Percentiles rank a stretch among this genome's conserved stretches.
Conservation (phyloP, 2,329 filamentous ascomycete genomes). For the Fusarium vanettenii region DNA sequence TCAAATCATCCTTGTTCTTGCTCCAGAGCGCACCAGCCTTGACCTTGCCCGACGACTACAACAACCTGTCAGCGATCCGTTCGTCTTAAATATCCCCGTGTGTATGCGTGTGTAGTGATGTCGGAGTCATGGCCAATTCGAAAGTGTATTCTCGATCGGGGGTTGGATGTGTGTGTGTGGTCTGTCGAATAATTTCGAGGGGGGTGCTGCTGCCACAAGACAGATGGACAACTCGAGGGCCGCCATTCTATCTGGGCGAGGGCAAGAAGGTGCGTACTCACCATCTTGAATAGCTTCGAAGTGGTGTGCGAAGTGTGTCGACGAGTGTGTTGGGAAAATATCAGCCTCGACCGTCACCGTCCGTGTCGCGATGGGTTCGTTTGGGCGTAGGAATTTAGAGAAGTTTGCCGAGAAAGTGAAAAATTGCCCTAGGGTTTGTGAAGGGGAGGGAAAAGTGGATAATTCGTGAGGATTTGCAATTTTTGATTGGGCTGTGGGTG, state of each 20-base stretch:
- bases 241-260: conserved; percentile 27
- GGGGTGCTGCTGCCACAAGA: conserved; percentile 20
- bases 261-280: conserved; percentile 51
- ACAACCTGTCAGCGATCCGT: conserved; percentile 46
- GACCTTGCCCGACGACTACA: conserved; percentile 73
- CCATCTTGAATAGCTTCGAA: conserved; percentile 61
- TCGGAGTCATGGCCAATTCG: conserved; percentile 27
- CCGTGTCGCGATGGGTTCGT: conserved; percentile 50
- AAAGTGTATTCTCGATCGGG: conserved; percentile 31
- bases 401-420: conserved; percentile 52
- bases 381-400: conserved; percentile 48
- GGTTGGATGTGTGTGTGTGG: conserved; percentile 12
- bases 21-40: conserved; percentile 97
- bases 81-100: conserved; percentile 24
- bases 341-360: conserved; percentile 52
- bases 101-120: conserved; percentile 21
- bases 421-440: conserved; percentile 54
- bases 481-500: conserved; percentile 47
- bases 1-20: conserved; percentile 99
- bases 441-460: conserved; percentile 39
- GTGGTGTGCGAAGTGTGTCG: conserved; percentile 56
- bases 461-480: conserved; percentile 37
- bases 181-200: conserved; percentile 36
- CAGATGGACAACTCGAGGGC: conserved; percentile 24
- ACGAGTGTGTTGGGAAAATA: conserved; percentile 50